A percentile compares a stretch with the other conserved stretches of the same genome.
phyloP scores from a whole-genome alignment of 129 eudicot genomes.

The Flaveria bidentis region DNA sequence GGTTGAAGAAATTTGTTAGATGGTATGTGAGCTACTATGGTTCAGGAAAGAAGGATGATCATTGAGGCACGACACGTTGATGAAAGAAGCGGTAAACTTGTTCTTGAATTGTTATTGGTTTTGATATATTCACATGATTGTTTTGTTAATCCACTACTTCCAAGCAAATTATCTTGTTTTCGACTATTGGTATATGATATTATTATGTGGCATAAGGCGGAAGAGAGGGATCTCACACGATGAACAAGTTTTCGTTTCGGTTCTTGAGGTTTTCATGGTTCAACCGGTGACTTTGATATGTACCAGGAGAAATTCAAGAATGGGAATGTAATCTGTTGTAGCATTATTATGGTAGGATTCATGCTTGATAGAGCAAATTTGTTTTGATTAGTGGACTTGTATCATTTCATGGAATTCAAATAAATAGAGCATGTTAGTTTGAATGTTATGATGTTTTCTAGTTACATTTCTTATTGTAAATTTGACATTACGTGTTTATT shows the following conservation, averaged over 20 bases:
- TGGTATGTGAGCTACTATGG: slow-evolving; percentile 57
- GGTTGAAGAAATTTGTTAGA: slow-evolving; percentile 51
- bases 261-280: slow-evolving; percentile 25
- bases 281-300: slow-evolving; percentile 37
- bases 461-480: slow-evolving; percentile 12
- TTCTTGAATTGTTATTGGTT: slow-evolving; percentile 50
- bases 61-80: slow-evolving; percentile 32
- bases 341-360: slow-evolving; percentile 52
- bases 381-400: slow-evolving; percentile 49
- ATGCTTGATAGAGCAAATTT: slow-evolving; percentile 37
- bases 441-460: slow-evolving; percentile 20
- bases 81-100: slow-evolving; percentile 37
- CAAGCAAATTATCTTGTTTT: slow-evolving; percentile 44
- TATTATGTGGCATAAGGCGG: slow-evolving; percentile 36
- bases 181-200: slow-evolving; percentile 34
- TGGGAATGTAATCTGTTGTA: slow-evolving; percentile 52
- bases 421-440: slow-evolving; percentile 41
- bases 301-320: slow-evolving; percentile 37
- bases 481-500: slow-evolving; percentile 9
- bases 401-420: slow-evolving; percentile 39
- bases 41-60: slow-evolving; percentile 55
- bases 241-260: slow-evolving; percentile 37
- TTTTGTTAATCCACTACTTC: slow-evolving; percentile 32
- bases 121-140: slow-evolving; percentile 50
- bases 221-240: slow-evolving; percentile 35